Evolutionary conservation across 768 basidiomycete species (phyloP).

Genomic region (Suillus alpinus): DNA sequence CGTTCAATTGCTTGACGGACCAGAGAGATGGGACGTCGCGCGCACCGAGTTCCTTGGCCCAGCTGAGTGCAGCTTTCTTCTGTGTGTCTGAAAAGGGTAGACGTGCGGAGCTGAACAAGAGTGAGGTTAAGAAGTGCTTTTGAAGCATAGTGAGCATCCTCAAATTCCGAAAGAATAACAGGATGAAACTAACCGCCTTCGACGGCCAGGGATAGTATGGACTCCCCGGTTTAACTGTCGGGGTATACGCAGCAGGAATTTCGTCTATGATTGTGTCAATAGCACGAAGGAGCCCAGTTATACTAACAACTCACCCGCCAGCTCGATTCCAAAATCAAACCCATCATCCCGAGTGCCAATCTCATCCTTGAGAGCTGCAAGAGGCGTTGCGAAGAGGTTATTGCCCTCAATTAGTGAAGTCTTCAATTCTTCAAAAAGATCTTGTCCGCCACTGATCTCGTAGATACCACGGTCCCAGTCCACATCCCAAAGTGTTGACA

Average conservation of each 20-base stretch:
- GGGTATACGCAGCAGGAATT: no score
- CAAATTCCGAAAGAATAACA: background rate
- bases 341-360: background rate
- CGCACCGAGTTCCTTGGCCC: conserved; percentile 25
- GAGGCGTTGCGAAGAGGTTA: no score
- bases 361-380: background rate
- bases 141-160: background rate
- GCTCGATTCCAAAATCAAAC: background rate
- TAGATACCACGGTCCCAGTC: no score
- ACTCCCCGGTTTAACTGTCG: background rate
- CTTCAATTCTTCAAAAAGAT: no score
- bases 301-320: background rate
- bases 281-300: no score
- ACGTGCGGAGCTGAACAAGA: conserved; percentile 26
- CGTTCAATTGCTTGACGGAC: conserved; percentile 8
- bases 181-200: background rate
- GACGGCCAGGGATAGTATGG: conserved; percentile 5
- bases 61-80: conserved; percentile 24
- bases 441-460: no score
- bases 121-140: conserved; percentile 16
- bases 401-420: no score
- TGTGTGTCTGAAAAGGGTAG: conserved; percentile 27
- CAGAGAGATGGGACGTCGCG: conserved; percentile 20
- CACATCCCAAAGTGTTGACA: no score
- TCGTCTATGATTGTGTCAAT: no score